A percentile compares a stretch with the other conserved stretches of the same genome.
Conservation (phyloP, 805 yeast genomes). For the Zygosaccharomyces bailii region DNA sequence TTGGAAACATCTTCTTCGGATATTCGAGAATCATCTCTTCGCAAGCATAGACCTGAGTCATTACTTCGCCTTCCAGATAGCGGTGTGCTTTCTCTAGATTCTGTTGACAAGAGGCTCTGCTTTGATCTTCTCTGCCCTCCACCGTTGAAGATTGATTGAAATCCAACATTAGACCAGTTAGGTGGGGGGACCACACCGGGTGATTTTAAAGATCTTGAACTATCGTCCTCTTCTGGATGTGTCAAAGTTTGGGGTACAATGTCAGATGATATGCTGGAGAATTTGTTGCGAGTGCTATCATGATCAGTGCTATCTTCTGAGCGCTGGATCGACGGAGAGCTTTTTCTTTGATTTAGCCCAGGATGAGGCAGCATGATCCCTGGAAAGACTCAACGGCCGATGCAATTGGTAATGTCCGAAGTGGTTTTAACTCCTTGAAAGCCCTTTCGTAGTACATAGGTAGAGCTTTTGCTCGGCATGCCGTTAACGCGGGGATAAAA, state of each 20-base stretch:
- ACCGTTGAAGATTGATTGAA: slow-evolving; percentile 29
- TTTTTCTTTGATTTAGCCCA: not conserved
- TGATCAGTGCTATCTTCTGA: not conserved
- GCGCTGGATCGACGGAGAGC: not conserved
- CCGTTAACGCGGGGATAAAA: not conserved
- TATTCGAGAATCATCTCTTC: slow-evolving; percentile 11
- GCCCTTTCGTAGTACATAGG: not conserved
- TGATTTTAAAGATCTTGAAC: slow-evolving; percentile 16
- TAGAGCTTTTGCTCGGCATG: not conserved
- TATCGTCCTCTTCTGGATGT: slow-evolving; percentile 22
- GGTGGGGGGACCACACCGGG: slow-evolving; percentile 19
- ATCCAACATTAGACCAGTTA: slow-evolving; percentile 29
- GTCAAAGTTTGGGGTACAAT: slow-evolving; percentile 32
- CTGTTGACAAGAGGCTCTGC: slow-evolving; percentile 16
- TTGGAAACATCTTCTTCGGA: slow-evolving; percentile 15
- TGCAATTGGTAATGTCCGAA: not conserved
- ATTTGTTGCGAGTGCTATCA: slow-evolving; percentile 3
- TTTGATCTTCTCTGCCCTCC: slow-evolving; percentile 24
- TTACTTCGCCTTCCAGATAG: slow-evolving; percentile 13
- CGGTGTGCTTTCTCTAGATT: slow-evolving; percentile 13
- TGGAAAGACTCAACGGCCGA: not conserved
- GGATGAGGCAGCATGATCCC: slow-evolving; percentile 1
- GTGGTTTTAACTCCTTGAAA: not conserved
- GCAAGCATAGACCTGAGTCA: slow-evolving; percentile 9
- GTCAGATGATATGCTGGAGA: slow-evolving; percentile 32